Evolutionary conservation across 2,329 filamentous ascomycete species (phyloP), one percentile per base, ranked within the genome.

Genomic region (Stemphylium vesicarium): DNA sequence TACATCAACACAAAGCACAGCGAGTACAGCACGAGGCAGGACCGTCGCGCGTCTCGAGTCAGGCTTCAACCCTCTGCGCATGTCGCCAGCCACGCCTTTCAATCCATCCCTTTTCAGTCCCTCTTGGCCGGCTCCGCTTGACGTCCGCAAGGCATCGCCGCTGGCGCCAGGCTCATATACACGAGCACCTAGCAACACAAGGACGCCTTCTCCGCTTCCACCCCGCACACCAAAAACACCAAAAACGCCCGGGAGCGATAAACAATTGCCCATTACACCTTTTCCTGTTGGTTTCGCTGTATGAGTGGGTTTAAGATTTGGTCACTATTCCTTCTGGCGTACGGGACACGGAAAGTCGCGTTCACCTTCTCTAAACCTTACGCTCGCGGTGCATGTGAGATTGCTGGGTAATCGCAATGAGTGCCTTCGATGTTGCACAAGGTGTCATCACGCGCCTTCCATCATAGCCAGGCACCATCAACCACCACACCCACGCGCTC

Each of bases 211-310:
- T 31, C 35, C 48, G 11, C 29, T 45, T 8, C 48, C 42, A 35
- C 49, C 56, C 16, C 49, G 41, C 11, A 54, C 52, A 32, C 49
- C 56, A 20, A 50, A 41, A 13, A 54, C 52, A 8, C 54, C 56
- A 20, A 50, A 41, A 13, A 54, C 52, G 7, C 54, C 58, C 2
- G 56, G 59, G 9, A 57, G 57, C 29, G 61, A 65, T 11, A 74
- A 74, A 49, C 66, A 68, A 13, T 39, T 74, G 18, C 71, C 71
- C 9, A 42, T 72, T 8, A 74, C 71, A n/a, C 71, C 71, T 4
- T 69, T 72, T 10, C 71, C 71, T 0, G 60, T 69, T 2, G 47
- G 53, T 18, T 26, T 16, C n/a, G 31, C 3, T 16, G 38, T 24
- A 26, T 53, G 38, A 53, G 16, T n/a, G 5, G 0, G 15, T 33